phyloP scores from a whole-genome alignment of 495 filamentous ascomycete genomes.

The Aspergillus mulundensis region DNA sequence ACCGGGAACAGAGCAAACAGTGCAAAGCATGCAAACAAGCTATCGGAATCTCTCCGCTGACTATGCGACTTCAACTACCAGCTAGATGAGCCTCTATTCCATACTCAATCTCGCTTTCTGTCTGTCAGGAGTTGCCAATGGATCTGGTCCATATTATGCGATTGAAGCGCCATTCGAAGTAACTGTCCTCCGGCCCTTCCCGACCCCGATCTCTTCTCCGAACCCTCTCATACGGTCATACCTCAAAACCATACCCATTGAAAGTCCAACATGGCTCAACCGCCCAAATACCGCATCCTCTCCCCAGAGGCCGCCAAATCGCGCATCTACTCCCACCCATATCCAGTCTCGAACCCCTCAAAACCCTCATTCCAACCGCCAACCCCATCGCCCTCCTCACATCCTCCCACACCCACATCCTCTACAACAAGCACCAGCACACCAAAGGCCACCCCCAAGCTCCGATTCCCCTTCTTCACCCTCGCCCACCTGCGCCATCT shows the following conservation, averaged over 20 bases:
- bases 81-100: not conserved
- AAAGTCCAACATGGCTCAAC: not conserved
- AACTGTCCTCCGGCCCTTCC: not conserved
- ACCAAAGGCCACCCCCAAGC: not conserved
- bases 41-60: constrained; percentile 2
- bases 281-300: constrained; percentile 19
- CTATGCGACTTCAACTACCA: not conserved
- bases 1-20: not conserved
- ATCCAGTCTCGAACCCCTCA: not conserved
- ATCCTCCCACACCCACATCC: not conserved
- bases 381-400: not conserved
- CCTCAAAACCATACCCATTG: not conserved
- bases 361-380: not conserved
- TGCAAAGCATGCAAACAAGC: constrained; percentile 19
- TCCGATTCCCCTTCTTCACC: constrained; percentile 15
- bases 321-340: constrained; percentile 4
- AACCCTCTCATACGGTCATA: not conserved
- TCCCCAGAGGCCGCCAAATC: constrained; percentile 21
- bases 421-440: not conserved
- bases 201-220: not conserved
- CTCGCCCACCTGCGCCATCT: constrained; percentile 29
- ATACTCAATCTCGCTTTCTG: not conserved
- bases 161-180: not conserved
- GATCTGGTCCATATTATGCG: not conserved
- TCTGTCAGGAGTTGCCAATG: not conserved